Base-by-base conservation (phyloP, 2,329 filamentous ascomycete genomes). In the Ophiocordyceps camponoti-leonardi region DNA sequence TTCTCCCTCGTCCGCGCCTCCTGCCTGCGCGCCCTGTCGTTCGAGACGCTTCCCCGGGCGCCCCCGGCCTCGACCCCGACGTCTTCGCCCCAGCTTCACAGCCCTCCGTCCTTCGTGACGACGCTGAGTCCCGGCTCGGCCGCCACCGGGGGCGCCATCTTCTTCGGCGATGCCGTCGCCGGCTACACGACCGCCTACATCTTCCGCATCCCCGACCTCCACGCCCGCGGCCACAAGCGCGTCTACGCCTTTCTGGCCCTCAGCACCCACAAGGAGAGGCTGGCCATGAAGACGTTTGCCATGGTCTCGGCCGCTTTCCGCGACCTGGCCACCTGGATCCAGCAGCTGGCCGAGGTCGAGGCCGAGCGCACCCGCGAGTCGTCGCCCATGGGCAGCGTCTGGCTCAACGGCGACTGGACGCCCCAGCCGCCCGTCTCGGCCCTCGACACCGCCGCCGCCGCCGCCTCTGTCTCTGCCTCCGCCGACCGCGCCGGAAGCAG, bases 151-250 rank as follows among this genome's bases (percentile, higher is more conserved):
- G 78, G 78, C 0, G 77, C 79, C 28, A 79, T 83, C 45, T 81
- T 83, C 58, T 82, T 83, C 48, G 79, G 79, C 28, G 79, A 83
- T 53, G 69, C 75, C 1, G 58, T 72, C 0, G 72, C 77, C 1
- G 79, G 79, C 28, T 82, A 81, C 59, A 83, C 79, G 0, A 83
- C 78, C 0, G 79, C 78, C 14, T 82, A 80, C 58, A 79, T 82
- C 50, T 83, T 83, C 55, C 77, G 79, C 23, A 79, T 83, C 40
- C 74, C 78, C 7, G 79, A 83, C 55, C 67, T 80, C 33, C 77
- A 80, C 50, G 79, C 79, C 14, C 74, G 79, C 13, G 79, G 79
- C 5, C 75, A 80, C 52, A 78, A 79, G 59, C 72, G 79, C n/a
- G 74, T 81, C 13, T 83, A 83, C 54, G 79, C 79, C 12, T 76